Percentiles rank a stretch among this genome's conserved stretches.
phyloP scores from a whole-genome alignment of 1,284 basidiomycete genomes.

The Dichomitus squalens region DNA sequence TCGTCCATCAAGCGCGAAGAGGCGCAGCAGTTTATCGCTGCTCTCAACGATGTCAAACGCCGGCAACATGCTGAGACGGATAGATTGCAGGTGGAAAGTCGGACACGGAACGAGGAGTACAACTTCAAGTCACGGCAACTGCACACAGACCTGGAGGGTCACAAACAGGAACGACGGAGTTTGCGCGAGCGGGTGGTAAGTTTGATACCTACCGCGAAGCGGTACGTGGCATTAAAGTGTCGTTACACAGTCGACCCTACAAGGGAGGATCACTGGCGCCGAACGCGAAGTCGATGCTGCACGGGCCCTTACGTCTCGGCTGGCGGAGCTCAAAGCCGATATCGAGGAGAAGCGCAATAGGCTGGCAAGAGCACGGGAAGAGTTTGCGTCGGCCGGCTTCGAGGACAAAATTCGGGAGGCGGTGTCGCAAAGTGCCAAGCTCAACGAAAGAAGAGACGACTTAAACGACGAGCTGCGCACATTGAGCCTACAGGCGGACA shows the following conservation, averaged over 20 bases:
- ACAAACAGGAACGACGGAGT: conserved; percentile 53
- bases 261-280: conserved; percentile 21
- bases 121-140: conserved; percentile 54
- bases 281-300: conserved; percentile 31
- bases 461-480: conserved; percentile 74
- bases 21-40: conserved; percentile 69
- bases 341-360: conserved; percentile 68
- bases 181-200: conserved; percentile 68
- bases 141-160: conserved; percentile 52
- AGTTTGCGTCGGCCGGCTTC: conserved; percentile 64
- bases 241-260: conserved; percentile 21
- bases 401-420: conserved; percentile 73
- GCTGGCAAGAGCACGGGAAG: conserved; percentile 56
- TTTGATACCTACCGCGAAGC: not conserved
- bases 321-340: conserved; percentile 43
- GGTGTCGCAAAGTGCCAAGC: conserved; percentile 50
- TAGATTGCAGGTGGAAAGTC: conserved; percentile 65
- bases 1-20: conserved; percentile 67
- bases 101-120: conserved; percentile 58
- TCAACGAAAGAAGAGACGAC: conserved; percentile 75
- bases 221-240: not conserved
- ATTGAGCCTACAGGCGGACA: conserved; percentile 82
- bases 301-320: conserved; percentile 23
- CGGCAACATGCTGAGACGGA: conserved; percentile 60
- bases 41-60: conserved; percentile 59